Evolutionary conservation across 176 grass and related monocot genomes (phyloP), one percentile per base, ranked within the genome.

Genomic region (Paspalum vaginatum): DNA sequence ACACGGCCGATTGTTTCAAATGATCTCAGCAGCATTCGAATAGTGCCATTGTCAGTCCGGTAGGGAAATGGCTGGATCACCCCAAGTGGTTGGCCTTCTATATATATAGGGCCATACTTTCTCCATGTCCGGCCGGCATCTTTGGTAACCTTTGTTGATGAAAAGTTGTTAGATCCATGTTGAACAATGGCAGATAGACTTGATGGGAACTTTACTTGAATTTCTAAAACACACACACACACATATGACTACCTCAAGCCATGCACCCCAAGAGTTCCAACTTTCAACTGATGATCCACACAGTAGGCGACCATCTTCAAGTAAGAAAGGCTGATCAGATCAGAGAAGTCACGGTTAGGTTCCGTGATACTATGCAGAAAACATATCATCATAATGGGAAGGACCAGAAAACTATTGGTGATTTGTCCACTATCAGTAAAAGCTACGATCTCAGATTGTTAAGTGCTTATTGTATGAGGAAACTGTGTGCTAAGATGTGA

Each of bases 181-280:
- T 76, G n/a, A 3, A 70, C 26, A 8, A 55, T 58, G 26, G 53
- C 18, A 50, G 4, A 68, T 69, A 68, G 9, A 2, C 0, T 50
- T 63, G 7, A 74, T 53, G 56, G 48, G 6, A 17, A n/a, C 4
- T 16, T n/a, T 47, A 43, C 32, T 60, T 46, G 51, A 52, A 52
- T 70, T 74, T 43, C 1, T 75, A 24, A 68, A 51, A 84, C n/a
- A n/a, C n/a, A 3, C 14, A 13, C 13, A 21, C 7, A 25, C 47
- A 24, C 8, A 65, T 56, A 65, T 45, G 17, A 14, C 65, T 94
- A 94, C 95, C 92, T 98, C 92, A 38, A 98, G 74, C 96, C 96
- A 98, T 72, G 96, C 86, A 68, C 96, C 96, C 96, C 96, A 98
- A 22, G 96, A 98, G 50, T 98, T 98, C 96, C 96, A 98, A 78